Conservation (phyloP, 2,329 filamentous ascomycete species). For the Aschersonia sp. region DNA sequence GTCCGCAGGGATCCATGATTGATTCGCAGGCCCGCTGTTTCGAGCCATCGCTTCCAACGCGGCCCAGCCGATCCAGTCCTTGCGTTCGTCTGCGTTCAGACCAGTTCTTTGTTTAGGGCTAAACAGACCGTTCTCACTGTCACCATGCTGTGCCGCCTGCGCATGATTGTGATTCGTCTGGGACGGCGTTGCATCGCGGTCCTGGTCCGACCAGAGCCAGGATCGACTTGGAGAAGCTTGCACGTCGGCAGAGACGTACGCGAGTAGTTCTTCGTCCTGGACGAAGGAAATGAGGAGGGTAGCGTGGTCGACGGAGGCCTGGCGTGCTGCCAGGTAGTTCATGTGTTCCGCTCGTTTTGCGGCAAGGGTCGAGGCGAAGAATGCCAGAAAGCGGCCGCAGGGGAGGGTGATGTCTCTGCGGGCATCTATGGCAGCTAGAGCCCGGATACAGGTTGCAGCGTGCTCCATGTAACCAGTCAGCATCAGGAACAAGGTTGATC, state of each 20-base stretch:
- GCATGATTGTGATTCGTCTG: conserved; percentile 7
- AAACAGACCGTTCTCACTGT: conserved; percentile 22
- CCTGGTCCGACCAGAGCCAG: conserved; percentile 68
- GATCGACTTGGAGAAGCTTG: conserved; percentile 64
- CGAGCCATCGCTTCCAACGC: conserved; percentile 42
- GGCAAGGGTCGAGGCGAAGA: conserved; percentile 60
- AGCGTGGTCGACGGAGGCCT: conserved; percentile 16
- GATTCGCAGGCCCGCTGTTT: conserved; percentile 14
- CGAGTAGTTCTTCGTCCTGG: conserved; percentile 75
- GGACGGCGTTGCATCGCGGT: conserved; percentile 23
- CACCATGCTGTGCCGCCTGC: conserved; percentile 6
- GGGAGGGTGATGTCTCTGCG: conserved; percentile 57
- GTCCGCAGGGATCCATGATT: conserved; percentile 16
- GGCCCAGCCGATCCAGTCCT: conserved; percentile 72
- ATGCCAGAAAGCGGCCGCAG: conserved; percentile 69
- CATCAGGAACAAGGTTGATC: conserved; percentile 68
- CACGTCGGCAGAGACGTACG: conserved; percentile 74
- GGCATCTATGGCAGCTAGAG: conserved; percentile 56
- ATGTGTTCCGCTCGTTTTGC: conserved; percentile 35
- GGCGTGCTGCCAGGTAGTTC: conserved; percentile 18
- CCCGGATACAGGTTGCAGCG: conserved; percentile 59
- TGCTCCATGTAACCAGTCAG: conserved; percentile 59
- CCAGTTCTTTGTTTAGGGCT: conserved; percentile 34
- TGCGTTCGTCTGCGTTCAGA: conserved; percentile 39
- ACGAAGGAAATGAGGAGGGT: conserved; percentile 18